Base-by-base conservation (phyloP, 1,139 yeast genomes). In the Yamadazyma pseudoaaseri region DNA sequence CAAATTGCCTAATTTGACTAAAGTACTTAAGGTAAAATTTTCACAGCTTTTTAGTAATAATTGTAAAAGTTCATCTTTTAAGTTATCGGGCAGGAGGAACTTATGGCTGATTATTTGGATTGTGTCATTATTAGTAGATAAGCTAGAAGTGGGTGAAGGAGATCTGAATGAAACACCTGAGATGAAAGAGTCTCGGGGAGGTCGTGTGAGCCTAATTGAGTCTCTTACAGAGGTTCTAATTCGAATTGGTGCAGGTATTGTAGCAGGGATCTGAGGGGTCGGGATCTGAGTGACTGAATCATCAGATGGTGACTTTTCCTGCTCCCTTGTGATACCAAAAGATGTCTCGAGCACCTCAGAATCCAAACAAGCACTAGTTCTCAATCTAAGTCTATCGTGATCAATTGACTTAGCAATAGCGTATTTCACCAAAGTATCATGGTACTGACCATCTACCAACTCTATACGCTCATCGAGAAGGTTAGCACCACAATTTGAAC, bases 1-100 rank as follows among this genome's bases (percentile, higher is more conserved):
- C 27, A 70, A 51, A 6, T 50, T 44, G 0, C 76, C 76, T 26
- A 66, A 46, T 11, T 51, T 52, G 5, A 57, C 51, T 27, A 68
- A 43, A 8, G 47, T 43, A 14, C 58, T 49, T 20, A 64, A 44
- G 23, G 49, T 52, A 20, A 66, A 43, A 3, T 42, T 38, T 1
- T 51, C 33, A 35, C 62, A 57, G 15, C 44, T 42, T 4, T 49
- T 49, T 10, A 67, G 35, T 28, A 69, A 45, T 26, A 52, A 49
- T 36, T 53, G 50, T 13, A 69, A 51, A 31, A 67, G 57, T 4
- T 45, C 36, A 31, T 62, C 56, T 36, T 60, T 60, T 21, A 67
- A 39, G 4, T 41, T 41, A 4, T 44, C 48, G 4, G 39, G n/a
- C 11, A 45, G 35, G 7, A 44, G 25, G 11, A 6, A 12, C 12